A percentile compares a stretch with the other conserved stretches of the same genome.
Conservation (phyloP, 805 yeast genomes). For the Trichomonascus vanleenenianus region DNA sequence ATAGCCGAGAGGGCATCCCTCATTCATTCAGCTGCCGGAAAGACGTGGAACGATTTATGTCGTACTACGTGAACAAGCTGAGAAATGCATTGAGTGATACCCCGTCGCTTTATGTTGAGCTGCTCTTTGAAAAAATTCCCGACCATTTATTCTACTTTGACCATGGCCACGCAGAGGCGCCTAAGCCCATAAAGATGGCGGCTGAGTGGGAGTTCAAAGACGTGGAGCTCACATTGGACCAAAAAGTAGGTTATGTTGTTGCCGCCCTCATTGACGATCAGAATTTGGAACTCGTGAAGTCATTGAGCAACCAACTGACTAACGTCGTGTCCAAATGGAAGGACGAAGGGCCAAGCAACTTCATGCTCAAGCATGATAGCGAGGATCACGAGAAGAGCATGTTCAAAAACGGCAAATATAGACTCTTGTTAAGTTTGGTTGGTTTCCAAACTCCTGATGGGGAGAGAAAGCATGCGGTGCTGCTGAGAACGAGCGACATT, state of each 20-base stretch:
- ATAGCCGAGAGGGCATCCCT: slow-evolving; percentile 37
- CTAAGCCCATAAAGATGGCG: slow-evolving; percentile 12
- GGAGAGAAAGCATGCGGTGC: slow-evolving; percentile 32
- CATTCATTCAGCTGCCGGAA: slow-evolving; percentile 37
- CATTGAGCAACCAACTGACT: slow-evolving; percentile 31
- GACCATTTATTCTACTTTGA: slow-evolving; percentile 45
- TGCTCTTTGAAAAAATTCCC: slow-evolving; percentile 54
- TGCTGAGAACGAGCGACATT: slow-evolving; percentile 30
- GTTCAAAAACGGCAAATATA: slow-evolving; percentile 40
- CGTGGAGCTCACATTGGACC: slow-evolving; percentile 30
- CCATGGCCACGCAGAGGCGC: slow-evolving; percentile 45
- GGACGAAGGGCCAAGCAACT: not conserved
- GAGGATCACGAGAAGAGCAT: slow-evolving; percentile 23
- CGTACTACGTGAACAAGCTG: slow-evolving; percentile 55
- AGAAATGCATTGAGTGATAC: slow-evolving; percentile 40
- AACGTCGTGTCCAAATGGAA: not conserved
- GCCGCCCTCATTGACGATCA: slow-evolving; percentile 42
- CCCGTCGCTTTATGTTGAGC: slow-evolving; percentile 51
- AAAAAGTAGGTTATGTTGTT: slow-evolving; percentile 43
- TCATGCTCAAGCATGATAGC: not conserved
- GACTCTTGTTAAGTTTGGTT: slow-evolving; percentile 39
- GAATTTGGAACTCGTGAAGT: slow-evolving; percentile 35
- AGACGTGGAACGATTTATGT: slow-evolving; percentile 58
- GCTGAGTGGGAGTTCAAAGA: slow-evolving; percentile 26
- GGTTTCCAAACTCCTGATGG: slow-evolving; percentile 40